Evolutionary conservation across 2,329 filamentous ascomycete genomes (phyloP), one percentile per base, ranked within the genome.

Genomic region (Zymoseptoria ardabiliae): DNA sequence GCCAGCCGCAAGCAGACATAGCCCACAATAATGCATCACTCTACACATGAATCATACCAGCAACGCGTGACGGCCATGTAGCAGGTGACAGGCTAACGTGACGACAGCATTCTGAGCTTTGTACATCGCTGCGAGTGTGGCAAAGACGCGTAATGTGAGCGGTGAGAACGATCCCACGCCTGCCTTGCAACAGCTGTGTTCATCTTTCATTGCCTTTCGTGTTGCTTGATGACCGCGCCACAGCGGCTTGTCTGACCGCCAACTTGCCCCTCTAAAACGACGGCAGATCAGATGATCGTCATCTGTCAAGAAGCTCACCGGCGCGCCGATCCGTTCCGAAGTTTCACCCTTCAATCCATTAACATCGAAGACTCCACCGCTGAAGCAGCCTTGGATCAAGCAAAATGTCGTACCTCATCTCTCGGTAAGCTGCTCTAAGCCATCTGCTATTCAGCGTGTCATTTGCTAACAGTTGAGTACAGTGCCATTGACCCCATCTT

Each of bases 401-500:
- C 22, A 30, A 25, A 9, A 60, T 58, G 59, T 50, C 59, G 6
- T 59, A 58, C 41, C 28, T 61, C n/a, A 58, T 58, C 9, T 61
- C 56, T 7, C 55, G 57, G 59, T 58, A 51, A 28, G 51, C 55
- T 52, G 3, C 23, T 20, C 48, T 28, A 28, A 28, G 35, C 5
- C n/a, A n/a, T n/a, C 13, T 45, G 17, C 35, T 7, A n/a, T 17
- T 45, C 17, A 7, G 35, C 35, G 13, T 45, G 13, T 17, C 7
- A 45, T 13, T 45, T 45, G 13, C 57, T 59, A 23, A 58, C 30
- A 19, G 35, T 49, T 28, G 25, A 2, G 35, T 23, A 22, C 58
- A 80, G 78, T 68, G 66, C 71, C 53, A 73, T 80, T 56, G 79
- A 81, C 59, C 78, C 79, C 45, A 58, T 80, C 57, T 81, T 81